Base-by-base conservation (phyloP, 768 basidiomycete species). In the Naematelia encephala region DNA sequence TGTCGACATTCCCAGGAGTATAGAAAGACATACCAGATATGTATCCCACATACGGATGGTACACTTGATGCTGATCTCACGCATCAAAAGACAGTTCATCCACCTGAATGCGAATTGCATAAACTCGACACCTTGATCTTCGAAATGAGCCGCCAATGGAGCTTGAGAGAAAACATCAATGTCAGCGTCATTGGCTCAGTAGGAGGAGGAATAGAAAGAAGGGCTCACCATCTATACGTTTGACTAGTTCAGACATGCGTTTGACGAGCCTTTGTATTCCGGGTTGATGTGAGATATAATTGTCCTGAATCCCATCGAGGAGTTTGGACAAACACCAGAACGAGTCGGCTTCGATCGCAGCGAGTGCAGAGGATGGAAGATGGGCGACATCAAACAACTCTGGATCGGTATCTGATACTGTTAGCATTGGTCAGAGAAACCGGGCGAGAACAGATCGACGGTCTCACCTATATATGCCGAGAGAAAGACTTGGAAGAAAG, bases 21-120 rank as follows among this genome's bases (percentile, higher is more conserved):
- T 5, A 39, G 61, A 51, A 12, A 34, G 13, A 78, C 90, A 57
- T 60, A 98, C 96, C 71, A 99, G 79, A 78, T 99, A 99, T 12
- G 96, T 98, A 76, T 99, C 96, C 96, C 96, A 99, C 94, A 98
- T 98, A 56, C 96, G 84, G 51, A 97, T 90, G 16, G 94, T 98
- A 76, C 97, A 94, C 69, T 87, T 85, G 50, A 99, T 91, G 67
- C 88, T 94, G 65, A 99, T 89, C 80, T 98, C 96, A 57, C 96
- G 84, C 94, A 99, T 97, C 59, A 98, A 82, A 51, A 99, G 79
- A 74, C 96, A 97, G 72, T 99, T 98, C 92, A 99, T 97, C 96
- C 96, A 99, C 52, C 96, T 84, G 79, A 99, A 99, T 39, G 96
- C 94, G 69, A 99, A 99, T 75, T 99, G 96, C 87, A 99, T 96